Evolutionary conservation across 805 yeast species (phyloP).

Genomic region (Kazachstania viticola): DNA sequence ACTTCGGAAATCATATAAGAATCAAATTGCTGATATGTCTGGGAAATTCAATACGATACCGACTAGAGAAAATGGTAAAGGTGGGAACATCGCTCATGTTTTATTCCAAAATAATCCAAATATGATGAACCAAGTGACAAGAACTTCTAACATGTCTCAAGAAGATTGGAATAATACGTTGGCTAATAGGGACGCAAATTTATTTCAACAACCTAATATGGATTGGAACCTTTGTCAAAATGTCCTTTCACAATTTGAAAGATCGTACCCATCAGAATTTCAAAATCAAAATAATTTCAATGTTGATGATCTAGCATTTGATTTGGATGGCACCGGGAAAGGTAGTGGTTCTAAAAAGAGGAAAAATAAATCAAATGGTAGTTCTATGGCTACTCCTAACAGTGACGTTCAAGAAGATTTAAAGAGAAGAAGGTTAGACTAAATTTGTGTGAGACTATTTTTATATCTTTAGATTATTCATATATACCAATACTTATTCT

Average conservation of each 20-base stretch:
- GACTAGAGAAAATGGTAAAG: slow-evolving; percentile 29
- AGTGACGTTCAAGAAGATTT: slow-evolving; percentile 23
- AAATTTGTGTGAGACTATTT: too few species aligned
- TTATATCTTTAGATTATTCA: too few species aligned
- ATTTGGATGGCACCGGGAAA: slow-evolving; percentile 26
- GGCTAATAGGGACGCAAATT: slow-evolving; percentile 17
- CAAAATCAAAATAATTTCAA: slow-evolving; percentile 21
- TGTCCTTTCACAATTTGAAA: slow-evolving; percentile 24
- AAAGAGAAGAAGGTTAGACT: slow-evolving; percentile 26
- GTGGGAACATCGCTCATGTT: slow-evolving; percentile 26
- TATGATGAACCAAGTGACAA: slow-evolving; percentile 19
- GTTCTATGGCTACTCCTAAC: slow-evolving; percentile 27
- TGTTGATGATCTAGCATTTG: slow-evolving; percentile 27
- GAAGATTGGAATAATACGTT: slow-evolving; percentile 17
- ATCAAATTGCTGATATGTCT: slow-evolving; percentile 77
- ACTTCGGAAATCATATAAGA: slow-evolving; percentile 87
- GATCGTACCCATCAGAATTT: slow-evolving; percentile 25
- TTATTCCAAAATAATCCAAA: slow-evolving; percentile 26
- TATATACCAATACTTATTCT: too few species aligned
- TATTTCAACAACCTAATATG: slow-evolving; percentile 17
- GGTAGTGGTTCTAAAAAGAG: slow-evolving; percentile 18
- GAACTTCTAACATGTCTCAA: slow-evolving; percentile 17
- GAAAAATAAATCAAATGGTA: slow-evolving; percentile 23
- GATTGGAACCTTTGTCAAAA: slow-evolving; percentile 24
- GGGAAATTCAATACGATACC: slow-evolving; percentile 60